phyloP scores from a whole-genome alignment of 2,329 filamentous ascomycete species.

The Spiromastix sp. region DNA sequence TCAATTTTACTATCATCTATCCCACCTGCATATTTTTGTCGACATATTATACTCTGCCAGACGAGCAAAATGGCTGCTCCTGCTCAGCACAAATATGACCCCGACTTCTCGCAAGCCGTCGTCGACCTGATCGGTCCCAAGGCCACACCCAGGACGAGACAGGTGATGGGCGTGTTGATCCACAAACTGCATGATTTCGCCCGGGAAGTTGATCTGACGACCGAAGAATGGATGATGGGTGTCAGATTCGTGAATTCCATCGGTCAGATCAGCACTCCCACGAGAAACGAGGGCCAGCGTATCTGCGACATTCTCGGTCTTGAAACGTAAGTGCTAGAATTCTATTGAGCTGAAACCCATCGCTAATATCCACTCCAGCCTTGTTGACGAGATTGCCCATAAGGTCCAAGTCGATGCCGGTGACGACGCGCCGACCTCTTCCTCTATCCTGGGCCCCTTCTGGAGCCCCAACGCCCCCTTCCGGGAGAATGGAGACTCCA shows the following conservation, averaged over 20 bases:
- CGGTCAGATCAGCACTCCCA: slow-evolving; percentile 57
- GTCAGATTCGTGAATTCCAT: slow-evolving; percentile 67
- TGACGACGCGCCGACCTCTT: slow-evolving; percentile 58
- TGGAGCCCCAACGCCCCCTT: slow-evolving; percentile 67
- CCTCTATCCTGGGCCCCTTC: slow-evolving; percentile 67
- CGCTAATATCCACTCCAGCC: slow-evolving; percentile 19
- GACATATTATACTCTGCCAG: no score
- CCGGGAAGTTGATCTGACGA: slow-evolving; percentile 64
- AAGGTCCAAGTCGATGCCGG: slow-evolving; percentile 50
- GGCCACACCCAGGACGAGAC: slow-evolving; percentile 52
- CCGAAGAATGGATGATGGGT: slow-evolving; percentile 66
- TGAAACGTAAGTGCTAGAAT: slow-evolving; percentile 40
- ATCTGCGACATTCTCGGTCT: slow-evolving; percentile 64
- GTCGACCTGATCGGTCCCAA: slow-evolving; percentile 64
- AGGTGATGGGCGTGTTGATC: slow-evolving; percentile 55
- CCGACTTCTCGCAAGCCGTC: slow-evolving; percentile 60
- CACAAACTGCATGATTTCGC: slow-evolving; percentile 68
- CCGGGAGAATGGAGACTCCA: slow-evolving; percentile 54
- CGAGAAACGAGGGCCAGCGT: slow-evolving; percentile 63
- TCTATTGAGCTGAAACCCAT: slow-evolving; percentile 18
- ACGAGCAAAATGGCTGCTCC: background rate
- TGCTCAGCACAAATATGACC: slow-evolving; percentile 45
- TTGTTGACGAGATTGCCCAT: slow-evolving; percentile 74
- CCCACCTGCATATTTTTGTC: no score
- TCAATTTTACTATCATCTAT: no score